Conservation (phyloP, 768 basidiomycete species). For the Myochromella boudieri region DNA sequence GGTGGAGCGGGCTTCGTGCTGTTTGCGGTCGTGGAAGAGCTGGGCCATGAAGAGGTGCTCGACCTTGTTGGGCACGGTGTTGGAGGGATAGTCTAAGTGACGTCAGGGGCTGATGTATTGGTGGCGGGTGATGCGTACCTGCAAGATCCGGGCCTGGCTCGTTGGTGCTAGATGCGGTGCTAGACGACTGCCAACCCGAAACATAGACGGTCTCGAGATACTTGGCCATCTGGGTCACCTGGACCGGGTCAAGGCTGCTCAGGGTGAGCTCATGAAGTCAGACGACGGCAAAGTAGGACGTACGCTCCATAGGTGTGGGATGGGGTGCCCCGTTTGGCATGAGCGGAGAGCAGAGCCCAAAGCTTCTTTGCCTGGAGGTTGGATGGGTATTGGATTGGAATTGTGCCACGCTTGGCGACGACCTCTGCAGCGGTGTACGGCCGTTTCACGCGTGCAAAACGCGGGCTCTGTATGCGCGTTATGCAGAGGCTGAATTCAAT, state of each 20-base stretch:
- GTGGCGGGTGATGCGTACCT: constrained; percentile 45
- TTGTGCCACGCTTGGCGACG: constrained; percentile 89
- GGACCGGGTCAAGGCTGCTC: constrained; percentile 89
- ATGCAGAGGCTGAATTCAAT: constrained; percentile 4
- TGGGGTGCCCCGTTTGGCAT: constrained; percentile 74
- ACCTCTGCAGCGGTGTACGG: constrained; percentile 94
- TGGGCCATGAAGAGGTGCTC: constrained; percentile 98
- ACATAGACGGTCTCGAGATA: constrained; percentile 99
- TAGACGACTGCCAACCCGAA: constrained; percentile 94
- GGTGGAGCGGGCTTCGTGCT: constrained; percentile 74
- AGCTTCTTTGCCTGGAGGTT: constrained; percentile 86
- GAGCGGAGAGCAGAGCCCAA: constrained; percentile 70
- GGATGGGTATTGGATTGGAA: constrained; percentile 85
- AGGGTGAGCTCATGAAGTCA: not conserved
- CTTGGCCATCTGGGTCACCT: constrained; percentile 98
- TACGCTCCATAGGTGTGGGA: constrained; percentile 99
- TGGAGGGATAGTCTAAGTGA: constrained; percentile 86
- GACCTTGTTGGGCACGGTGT: constrained; percentile 98
- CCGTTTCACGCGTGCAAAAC: constrained; percentile 83
- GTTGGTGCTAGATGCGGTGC: constrained; percentile 89
- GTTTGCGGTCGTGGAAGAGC: constrained; percentile 98
- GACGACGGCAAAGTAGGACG: constrained; percentile 39
- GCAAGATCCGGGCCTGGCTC: constrained; percentile 99
- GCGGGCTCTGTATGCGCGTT: constrained; percentile 58
- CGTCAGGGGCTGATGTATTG: not conserved